Evolutionary conservation across 2,329 filamentous ascomycete species (phyloP), one percentile per base, ranked within the genome.

Genomic region (Penicillium expansum): DNA sequence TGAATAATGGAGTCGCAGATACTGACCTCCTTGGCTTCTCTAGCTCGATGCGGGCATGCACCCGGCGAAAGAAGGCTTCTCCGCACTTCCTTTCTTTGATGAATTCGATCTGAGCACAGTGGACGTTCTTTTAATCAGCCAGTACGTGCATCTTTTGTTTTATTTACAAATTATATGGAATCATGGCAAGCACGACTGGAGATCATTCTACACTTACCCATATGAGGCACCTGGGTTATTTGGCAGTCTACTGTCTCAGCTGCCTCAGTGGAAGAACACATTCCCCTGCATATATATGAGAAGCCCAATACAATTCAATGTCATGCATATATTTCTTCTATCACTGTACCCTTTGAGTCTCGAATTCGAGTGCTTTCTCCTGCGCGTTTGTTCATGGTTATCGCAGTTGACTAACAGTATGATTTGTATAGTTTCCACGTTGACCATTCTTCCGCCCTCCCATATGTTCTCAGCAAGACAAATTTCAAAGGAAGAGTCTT

Each of bases 21-120:
- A 61, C 58, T 62, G 38, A 61, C 38, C 13, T 24, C 11, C 16
- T n/a, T n/a, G 48, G 5, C 16, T 14, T 51, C 38, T 65, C 56
- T 71, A 96, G 91, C 90, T 99, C 66, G 94, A 99, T 79, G 94
- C 94, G 49, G 94, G 94, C 49, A 93, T 97, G 79, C 94, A 99
- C 74, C 92, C 94, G 49, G 94, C 91, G 9, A 96, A 97, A 74
- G 92, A 97, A 70, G 94, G 94, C 37, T 86, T 97, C 59, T 91
- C 92, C 3, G 90, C 91, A 10, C 86, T 99, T 49, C 94, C 94
- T 0, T 99, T 97, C 79, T 99, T 97, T 76, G 94, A 99, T 74
- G 92, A 97, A 71, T 99, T 97, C 76, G 94, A 99, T 72, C 82
- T 99, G 20, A 97, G 93, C 77, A 96, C 91, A 1, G 92, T 99